phyloP scores from a whole-genome alignment of 495 filamentous ascomycete species.

The Aspergillus campestris region DNA sequence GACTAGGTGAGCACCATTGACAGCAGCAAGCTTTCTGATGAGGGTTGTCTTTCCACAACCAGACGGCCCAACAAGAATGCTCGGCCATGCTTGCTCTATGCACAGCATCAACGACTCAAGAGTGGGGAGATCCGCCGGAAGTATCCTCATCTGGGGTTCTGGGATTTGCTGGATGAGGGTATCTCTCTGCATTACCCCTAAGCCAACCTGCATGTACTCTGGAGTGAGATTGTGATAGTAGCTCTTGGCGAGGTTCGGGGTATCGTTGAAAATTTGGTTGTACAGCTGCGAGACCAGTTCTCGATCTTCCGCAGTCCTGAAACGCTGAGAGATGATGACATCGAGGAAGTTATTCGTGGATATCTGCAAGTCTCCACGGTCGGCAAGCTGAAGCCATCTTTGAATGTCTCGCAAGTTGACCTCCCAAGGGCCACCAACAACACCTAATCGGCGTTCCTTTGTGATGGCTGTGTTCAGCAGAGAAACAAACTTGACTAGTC shows the following conservation, averaged over 20 bases:
- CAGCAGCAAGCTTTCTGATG: conserved; percentile 67
- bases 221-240: conserved; percentile 62
- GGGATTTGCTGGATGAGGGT: conserved; percentile 43
- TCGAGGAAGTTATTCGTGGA: conserved; percentile 64
- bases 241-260: conserved; percentile 27
- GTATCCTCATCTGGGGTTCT: conserved; percentile 46
- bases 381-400: conserved; percentile 74
- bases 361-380: conserved; percentile 38
- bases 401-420: conserved; percentile 91
- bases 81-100: conserved; percentile 76
- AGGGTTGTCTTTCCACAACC: conserved; percentile 80
- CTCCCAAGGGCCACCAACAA: conserved; percentile 89
- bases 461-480: conserved; percentile 62
- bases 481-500: conserved; percentile 73
- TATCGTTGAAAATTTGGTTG: conserved; percentile 39
- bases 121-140: conserved; percentile 51
- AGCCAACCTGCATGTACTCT: conserved; percentile 65
- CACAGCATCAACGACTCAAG: conserved; percentile 84
- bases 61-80: conserved; percentile 77
- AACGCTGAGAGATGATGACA: conserved; percentile 81
- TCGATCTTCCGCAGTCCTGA: conserved; percentile 64
- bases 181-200: conserved; percentile 60
- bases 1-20: conserved; percentile 62
- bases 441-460: conserved; percentile 56
- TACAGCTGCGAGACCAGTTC: conserved; percentile 56